Evolutionary conservation across 345 rosid genomes (phyloP).

Genomic region (Ceriops zippeliana): DNA sequence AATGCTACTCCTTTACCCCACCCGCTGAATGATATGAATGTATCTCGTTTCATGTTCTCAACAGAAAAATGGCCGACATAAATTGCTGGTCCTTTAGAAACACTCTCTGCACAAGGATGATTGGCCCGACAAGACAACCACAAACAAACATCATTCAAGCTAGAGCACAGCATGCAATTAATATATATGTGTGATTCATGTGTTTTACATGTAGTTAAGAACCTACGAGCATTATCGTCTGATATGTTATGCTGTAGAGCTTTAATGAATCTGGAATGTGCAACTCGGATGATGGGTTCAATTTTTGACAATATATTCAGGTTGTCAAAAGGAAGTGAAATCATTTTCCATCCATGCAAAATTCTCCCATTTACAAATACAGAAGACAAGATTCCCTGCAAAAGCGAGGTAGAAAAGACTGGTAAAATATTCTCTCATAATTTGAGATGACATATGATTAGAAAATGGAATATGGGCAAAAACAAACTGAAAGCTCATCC

Average conservation of each 20-base stretch:
- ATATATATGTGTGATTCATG: background rate
- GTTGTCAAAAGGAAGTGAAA: constrained; percentile 65
- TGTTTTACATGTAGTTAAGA: background rate
- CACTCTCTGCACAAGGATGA: constrained; percentile 37
- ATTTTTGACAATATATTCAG: constrained; percentile 49
- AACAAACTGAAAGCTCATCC: background rate
- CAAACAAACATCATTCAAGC: background rate
- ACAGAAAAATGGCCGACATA: constrained; percentile 58
- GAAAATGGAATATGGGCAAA: too few species aligned
- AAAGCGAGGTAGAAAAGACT: constrained; percentile 1
- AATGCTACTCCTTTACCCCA: constrained; percentile 87
- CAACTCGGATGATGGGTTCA: constrained; percentile 33
- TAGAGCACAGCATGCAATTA: background rate
- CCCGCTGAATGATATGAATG: constrained; percentile 70
- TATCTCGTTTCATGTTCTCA: constrained; percentile 47
- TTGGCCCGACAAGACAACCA: background rate
- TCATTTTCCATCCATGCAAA: constrained; percentile 79
- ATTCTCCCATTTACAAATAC: constrained; percentile 56
- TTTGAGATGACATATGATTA: background rate
- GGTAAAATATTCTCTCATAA: background rate
- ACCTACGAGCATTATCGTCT: constrained; percentile 37
- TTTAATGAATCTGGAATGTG: constrained; percentile 23
- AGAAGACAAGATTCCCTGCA: constrained; percentile 77
- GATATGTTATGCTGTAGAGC: constrained; percentile 21
- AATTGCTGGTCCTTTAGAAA: constrained; percentile 56